These are phyloP conservation scores for Penicillium janthinellum DNA, from an alignment of 2,329 filamentous ascomycete species.

Conservation along the genomic window DNA sequence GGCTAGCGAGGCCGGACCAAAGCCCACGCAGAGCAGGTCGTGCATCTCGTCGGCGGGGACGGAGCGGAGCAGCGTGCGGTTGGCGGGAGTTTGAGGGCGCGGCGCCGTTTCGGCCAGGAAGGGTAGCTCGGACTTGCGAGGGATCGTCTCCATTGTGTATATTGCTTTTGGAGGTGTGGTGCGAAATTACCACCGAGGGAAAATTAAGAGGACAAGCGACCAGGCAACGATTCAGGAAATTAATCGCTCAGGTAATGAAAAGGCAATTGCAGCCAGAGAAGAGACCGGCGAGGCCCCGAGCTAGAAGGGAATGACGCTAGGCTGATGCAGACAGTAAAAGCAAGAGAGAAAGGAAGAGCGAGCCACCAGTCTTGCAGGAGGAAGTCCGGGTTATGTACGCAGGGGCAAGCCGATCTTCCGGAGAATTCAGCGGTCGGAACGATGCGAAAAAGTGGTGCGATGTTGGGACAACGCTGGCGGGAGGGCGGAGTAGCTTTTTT, in stretches of 20 bases:
- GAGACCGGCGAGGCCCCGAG: slow-evolving; percentile 2
- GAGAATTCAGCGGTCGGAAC: slow-evolving; percentile 18
- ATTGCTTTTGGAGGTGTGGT: neutral
- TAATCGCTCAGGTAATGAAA: neutral
- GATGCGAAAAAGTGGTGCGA: slow-evolving; percentile 14
- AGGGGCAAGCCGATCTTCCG: slow-evolving; percentile 12
- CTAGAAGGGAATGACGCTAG: slow-evolving; percentile 11
- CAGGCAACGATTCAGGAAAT: neutral
- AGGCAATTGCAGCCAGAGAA: neutral
- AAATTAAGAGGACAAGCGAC: neutral
- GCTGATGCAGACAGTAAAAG: slow-evolving; percentile 12
- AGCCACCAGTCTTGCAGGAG: neutral
- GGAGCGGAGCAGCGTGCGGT: slow-evolving; percentile 52
- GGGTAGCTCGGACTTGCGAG: slow-evolving; percentile 30
- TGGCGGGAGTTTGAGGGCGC: slow-evolving; percentile 21
- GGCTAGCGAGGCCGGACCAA: slow-evolving; percentile 86
- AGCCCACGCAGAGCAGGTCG: slow-evolving; percentile 88
- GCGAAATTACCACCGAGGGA: neutral
- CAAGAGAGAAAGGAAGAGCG: neutral
- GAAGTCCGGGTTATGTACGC: slow-evolving; percentile 17
- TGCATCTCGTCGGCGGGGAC: slow-evolving; percentile 65
- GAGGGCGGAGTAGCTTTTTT: neutral
- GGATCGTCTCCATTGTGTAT: slow-evolving; percentile 22
- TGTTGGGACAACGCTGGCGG: neutral
- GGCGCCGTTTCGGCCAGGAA: slow-evolving; percentile 29